Evolutionary conservation across 495 filamentous ascomycete species (phyloP).

Genomic region (Xylaria telfairii): DNA sequence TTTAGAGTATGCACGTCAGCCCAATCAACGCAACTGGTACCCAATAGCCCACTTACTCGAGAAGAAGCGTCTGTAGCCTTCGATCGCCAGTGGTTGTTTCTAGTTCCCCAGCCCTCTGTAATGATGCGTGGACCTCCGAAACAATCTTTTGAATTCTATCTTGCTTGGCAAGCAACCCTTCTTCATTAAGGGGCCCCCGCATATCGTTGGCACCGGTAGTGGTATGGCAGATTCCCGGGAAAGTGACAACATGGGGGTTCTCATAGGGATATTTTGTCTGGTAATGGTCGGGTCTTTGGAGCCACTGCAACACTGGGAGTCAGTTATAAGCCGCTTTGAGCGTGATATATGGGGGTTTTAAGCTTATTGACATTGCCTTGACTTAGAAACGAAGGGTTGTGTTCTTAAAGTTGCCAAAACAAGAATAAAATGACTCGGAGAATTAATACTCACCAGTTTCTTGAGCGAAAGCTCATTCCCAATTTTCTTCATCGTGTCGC

Average conservation of each 20-base stretch:
- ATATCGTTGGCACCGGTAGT: constrained; percentile 10
- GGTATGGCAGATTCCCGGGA: constrained; percentile 29
- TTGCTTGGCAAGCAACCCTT: constrained; percentile 20
- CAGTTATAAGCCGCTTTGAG: too few relatives aligned
- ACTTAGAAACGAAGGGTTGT: too few relatives aligned
- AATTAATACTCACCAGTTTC: too few relatives aligned
- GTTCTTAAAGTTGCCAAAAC: too few relatives aligned
- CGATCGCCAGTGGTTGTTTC: constrained; percentile 28
- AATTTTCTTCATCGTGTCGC: constrained; percentile 25
- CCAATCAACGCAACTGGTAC: background rate
- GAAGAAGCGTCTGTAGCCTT: constrained; percentile 31
- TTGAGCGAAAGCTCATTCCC: constrained; percentile 36
- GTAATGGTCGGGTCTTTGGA: constrained; percentile 41
- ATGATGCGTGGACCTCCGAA: constrained; percentile 29
- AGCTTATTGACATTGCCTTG: too few relatives aligned
- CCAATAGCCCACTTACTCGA: constrained; percentile 29
- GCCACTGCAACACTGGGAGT: too few relatives aligned
- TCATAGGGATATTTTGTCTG: constrained; percentile 30
- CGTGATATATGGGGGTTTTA: too few relatives aligned
- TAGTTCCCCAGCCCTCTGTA: constrained; percentile 30
- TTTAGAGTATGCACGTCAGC: constrained; percentile 22
- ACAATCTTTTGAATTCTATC: constrained; percentile 33
- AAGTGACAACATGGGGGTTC: constrained; percentile 44
- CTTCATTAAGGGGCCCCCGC: constrained; percentile 1
- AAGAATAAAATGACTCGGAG: too few relatives aligned